These are phyloP conservation scores for Paxillus rubicundulus DNA, from an alignment of 768 basidiomycete species.

Conservation along the genomic window DNA sequence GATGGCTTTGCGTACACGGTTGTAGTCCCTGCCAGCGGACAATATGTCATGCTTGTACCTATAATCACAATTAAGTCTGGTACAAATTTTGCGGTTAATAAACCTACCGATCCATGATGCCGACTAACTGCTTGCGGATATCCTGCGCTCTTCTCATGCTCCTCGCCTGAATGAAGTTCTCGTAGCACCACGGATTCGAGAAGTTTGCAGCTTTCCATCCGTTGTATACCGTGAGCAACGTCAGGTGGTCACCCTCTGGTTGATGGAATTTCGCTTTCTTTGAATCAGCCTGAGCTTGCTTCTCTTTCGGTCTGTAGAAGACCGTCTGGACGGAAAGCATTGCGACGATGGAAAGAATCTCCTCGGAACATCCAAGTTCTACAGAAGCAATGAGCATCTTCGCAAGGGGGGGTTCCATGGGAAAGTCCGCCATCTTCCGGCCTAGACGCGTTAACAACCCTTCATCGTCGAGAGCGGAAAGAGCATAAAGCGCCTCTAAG, in stretches of 20 bases:
- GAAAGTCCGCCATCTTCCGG: constrained; percentile 99
- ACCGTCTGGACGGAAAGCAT: constrained; percentile 97
- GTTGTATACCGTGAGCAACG: constrained; percentile 92
- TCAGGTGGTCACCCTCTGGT: constrained; percentile 95
- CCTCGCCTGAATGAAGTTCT: constrained; percentile 97
- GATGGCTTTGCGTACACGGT: constrained; percentile 89
- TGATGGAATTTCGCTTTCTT: constrained; percentile 99
- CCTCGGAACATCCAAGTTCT: constrained; percentile 96
- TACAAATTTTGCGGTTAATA: too few relatives aligned
- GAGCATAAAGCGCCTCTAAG: constrained; percentile 88
- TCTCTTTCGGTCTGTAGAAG: constrained; percentile 99
- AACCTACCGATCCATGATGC: constrained; percentile 95
- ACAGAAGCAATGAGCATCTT: constrained; percentile 99
- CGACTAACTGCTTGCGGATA: constrained; percentile 93
- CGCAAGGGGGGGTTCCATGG: constrained; percentile 92
- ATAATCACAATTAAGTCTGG: constrained; percentile 9
- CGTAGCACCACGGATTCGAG: constrained; percentile 98
- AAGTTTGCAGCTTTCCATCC: constrained; percentile 97
- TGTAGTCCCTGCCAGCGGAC: constrained; percentile 90
- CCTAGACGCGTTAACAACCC: constrained; percentile 92
- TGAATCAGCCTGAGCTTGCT: constrained; percentile 97
- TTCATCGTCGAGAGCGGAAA: constrained; percentile 96
- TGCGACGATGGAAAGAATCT: constrained; percentile 94
- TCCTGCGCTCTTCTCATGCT: constrained; percentile 98
- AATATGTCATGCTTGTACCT: constrained; percentile 97